Percentiles rank a stretch among this genome's conserved stretches.
Evolutionary conservation across 371 early-diverging fungal genomes (phyloP).

Genomic region (Haplosporangium sp.): DNA sequence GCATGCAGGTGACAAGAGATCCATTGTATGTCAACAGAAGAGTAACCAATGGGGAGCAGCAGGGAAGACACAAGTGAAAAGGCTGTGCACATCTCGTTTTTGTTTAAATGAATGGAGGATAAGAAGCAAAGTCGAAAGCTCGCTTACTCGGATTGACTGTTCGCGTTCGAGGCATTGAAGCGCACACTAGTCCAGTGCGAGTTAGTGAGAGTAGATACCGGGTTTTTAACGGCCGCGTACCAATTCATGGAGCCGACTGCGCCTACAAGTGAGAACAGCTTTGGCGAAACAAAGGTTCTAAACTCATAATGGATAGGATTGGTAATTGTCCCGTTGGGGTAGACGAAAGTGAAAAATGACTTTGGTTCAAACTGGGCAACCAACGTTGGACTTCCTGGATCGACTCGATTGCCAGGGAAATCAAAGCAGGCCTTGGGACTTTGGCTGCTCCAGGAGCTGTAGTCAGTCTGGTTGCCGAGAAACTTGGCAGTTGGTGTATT

Average conservation of each 20-base stretch:
- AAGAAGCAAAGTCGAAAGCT: neutral
- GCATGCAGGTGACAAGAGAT: no score
- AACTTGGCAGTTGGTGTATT: slow-evolving; percentile 31
- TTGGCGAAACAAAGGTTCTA: slow-evolving; percentile 14
- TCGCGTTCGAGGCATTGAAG: slow-evolving; percentile 16
- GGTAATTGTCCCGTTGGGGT: slow-evolving; percentile 28
- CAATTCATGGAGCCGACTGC: slow-evolving; percentile 22
- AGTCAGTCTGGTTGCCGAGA: slow-evolving; percentile 15
- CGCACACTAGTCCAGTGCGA: slow-evolving; percentile 41
- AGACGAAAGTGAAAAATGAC: slow-evolving; percentile 28
- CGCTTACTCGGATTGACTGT: slow-evolving; percentile 30
- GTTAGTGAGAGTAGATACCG: neutral
- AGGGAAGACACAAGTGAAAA: neutral
- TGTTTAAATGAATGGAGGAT: neutral
- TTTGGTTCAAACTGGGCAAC: slow-evolving; percentile 25
- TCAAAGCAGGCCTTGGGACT: slow-evolving; percentile 22
- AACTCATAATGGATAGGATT: slow-evolving; percentile 15
- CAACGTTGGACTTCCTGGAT: slow-evolving; percentile 18
- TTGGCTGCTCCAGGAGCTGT: slow-evolving; percentile 8
- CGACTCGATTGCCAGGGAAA: slow-evolving; percentile 15
- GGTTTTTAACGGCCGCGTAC: slow-evolving; percentile 28
- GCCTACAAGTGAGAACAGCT: slow-evolving; percentile 25
- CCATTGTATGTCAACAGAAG: no score
- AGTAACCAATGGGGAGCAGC: no score
- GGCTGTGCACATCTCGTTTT: no score